Base-by-base conservation (phyloP, 2,329 filamentous ascomycete genomes). In the Curvularia sp. region DNA sequence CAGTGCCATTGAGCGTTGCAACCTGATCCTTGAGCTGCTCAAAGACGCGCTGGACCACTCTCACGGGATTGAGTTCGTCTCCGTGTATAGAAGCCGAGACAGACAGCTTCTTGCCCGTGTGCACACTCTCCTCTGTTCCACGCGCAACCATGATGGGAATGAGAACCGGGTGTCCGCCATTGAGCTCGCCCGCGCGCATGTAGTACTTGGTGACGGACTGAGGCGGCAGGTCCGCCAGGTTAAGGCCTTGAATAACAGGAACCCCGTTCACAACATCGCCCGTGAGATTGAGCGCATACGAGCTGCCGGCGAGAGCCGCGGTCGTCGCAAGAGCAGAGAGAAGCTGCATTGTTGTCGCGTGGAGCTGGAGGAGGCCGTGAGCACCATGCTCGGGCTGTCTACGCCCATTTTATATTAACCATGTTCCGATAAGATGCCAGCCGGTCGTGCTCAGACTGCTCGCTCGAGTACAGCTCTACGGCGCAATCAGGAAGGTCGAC, bases 11-110 rank as follows among this genome's bases (percentile, higher is more conserved):
- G 38, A 78, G 63, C 1, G 68, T 71, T 30, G 66, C 55, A 30
- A 73, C 68, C 46, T 72, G 64, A 6, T 54, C 66, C 53, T 74
- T 56, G 31, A 75, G 51, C 46, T 74, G 67, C 24, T 69, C 67
- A 26, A 78, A 77, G 6, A 77, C 68, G 12, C 70, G 69, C 53
- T 78, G 76, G 1, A 77, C 70, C 1, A 78, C 73, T 0, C 75
- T 69, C 18, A 78, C 73, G 0, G 73, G 72, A 55, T 77, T 78
- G 24, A 79, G 60, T 56, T 79, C 76, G 46, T 79, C 76, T 20
- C 76, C 76, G 53, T 79, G 76, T 4, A 78, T 77, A 1, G 75
- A 71, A 22, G 72, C 75, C 10, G 75, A 77, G 5, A 79, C 63
- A 1, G 73, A 76, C 26, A 78, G 60, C 57, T 75, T 78, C 60